These are phyloP conservation scores for Pharus latifolius DNA, from an alignment of 176 grass and related monocot species.

Conservation along the genomic window DNA sequence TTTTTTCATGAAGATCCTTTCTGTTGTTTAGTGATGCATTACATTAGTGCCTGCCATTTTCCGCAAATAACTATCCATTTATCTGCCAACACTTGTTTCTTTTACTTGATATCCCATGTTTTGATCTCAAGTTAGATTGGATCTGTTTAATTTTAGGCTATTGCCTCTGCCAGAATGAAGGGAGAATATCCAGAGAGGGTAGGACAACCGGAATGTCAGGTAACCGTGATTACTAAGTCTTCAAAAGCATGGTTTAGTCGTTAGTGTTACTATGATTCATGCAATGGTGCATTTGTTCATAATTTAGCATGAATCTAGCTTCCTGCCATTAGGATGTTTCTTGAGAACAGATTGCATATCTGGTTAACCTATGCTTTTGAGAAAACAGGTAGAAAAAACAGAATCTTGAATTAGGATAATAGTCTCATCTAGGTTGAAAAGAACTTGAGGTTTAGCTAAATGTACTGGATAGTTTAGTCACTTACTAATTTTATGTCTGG, in stretches of 20 bases:
- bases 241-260: background rate
- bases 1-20: background rate
- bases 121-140: conserved; percentile 31
- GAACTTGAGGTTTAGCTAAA: background rate
- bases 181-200: conserved; percentile 98
- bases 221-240: conserved; percentile 19
- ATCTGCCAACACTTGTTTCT: background rate
- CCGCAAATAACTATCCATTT: conserved; percentile 1
- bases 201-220: conserved; percentile 97
- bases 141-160: conserved; percentile 67
- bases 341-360: background rate
- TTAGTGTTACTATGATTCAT: background rate
- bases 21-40: conserved; percentile 14
- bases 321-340: background rate
- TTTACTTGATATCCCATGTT: conserved; percentile 20
- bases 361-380: background rate
- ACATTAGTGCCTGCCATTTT: background rate
- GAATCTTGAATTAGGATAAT: background rate
- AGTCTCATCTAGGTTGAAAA: background rate
- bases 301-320: background rate
- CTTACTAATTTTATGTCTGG: background rate
- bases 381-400: background rate
- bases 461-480: too few relatives aligned
- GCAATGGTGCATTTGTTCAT: background rate
- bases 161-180: conserved; percentile 97